Percentiles rank a stretch among this genome's conserved stretches.
Evolutionary conservation across 2,329 filamentous ascomycete species (phyloP).

Genomic region (Fusarium equiseti): DNA sequence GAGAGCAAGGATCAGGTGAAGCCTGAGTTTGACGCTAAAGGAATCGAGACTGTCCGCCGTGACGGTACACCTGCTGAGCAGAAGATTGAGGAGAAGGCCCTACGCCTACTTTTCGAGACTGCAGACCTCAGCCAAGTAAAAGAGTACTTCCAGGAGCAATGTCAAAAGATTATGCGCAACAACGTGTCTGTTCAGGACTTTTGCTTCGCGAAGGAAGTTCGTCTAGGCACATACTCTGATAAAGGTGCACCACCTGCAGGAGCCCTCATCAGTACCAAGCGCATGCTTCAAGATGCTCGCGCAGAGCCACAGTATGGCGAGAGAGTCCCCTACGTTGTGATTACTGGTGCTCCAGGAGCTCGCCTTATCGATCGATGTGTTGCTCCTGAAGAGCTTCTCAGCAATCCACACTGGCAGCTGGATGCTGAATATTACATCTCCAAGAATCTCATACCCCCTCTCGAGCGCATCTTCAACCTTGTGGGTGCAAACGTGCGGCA

Average conservation of each 20-base stretch:
- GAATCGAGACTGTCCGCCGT: slow-evolving; percentile 95
- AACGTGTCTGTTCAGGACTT: slow-evolving; percentile 93
- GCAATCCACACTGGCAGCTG: slow-evolving; percentile 81
- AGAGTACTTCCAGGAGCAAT: slow-evolving; percentile 88
- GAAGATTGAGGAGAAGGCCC: slow-evolving; percentile 92
- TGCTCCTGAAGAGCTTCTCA: slow-evolving; percentile 83
- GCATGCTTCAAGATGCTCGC: slow-evolving; percentile 87
- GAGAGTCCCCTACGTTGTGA: slow-evolving; percentile 92
- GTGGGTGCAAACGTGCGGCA: slow-evolving; percentile 89
- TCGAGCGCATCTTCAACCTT: slow-evolving; percentile 96
- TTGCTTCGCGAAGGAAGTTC: slow-evolving; percentile 93
- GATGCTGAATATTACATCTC: slow-evolving; percentile 97
- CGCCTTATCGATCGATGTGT: slow-evolving; percentile 91
- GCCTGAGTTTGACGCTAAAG: slow-evolving; percentile 96
- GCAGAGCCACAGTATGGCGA: slow-evolving; percentile 95
- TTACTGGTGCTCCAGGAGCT: slow-evolving; percentile 87
- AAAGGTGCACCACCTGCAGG: slow-evolving; percentile 85
- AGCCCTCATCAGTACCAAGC: slow-evolving; percentile 85
- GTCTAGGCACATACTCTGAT: slow-evolving; percentile 84
- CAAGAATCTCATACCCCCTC: slow-evolving; percentile 93
- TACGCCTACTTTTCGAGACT: slow-evolving; percentile 91
- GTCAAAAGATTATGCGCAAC: slow-evolving; percentile 90
- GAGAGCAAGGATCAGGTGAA: slow-evolving; percentile 79
- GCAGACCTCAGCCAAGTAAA: slow-evolving; percentile 91
- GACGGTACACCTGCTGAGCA: slow-evolving; percentile 96